Conservation (phyloP, 2,329 filamentous ascomycete species). For the Ophiostoma australiae region DNA sequence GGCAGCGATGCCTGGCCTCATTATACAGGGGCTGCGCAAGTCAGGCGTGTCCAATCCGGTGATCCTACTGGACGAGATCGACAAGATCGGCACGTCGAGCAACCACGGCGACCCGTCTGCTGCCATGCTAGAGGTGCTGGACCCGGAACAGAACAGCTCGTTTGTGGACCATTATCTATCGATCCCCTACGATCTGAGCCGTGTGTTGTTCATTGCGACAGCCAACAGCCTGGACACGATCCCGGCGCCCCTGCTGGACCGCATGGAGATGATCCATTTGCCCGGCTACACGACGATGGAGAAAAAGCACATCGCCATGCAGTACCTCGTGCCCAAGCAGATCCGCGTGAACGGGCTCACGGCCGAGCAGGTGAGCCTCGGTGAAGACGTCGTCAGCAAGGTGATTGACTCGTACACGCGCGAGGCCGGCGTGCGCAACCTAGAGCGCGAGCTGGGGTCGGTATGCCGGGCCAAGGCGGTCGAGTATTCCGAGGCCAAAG, state of each 20-base stretch:
- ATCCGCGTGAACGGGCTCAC: constrained; percentile 82
- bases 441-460: constrained; percentile 91
- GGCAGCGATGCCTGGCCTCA: constrained; percentile 94
- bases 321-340: constrained; percentile 95
- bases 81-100: constrained; percentile 88
- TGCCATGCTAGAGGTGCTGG: constrained; percentile 95
- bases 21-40: constrained; percentile 91
- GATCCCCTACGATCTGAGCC: constrained; percentile 91
- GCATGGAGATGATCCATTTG: constrained; percentile 93
- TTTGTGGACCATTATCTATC: constrained; percentile 97
- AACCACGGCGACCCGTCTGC: constrained; percentile 94
- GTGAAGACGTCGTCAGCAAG: constrained; percentile 82
- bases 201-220: constrained; percentile 95
- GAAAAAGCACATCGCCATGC: constrained; percentile 89
- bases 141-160: constrained; percentile 92
- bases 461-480: constrained; percentile 95
- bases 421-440: constrained; percentile 89
- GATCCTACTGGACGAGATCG: constrained; percentile 93
- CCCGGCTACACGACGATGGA: constrained; percentile 95
- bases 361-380: constrained; percentile 68
- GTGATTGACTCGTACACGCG: constrained; percentile 96
- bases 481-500: constrained; percentile 85
- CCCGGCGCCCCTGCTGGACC: constrained; percentile 84
- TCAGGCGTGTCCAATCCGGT: constrained; percentile 94
- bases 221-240: constrained; percentile 95